These are phyloP conservation scores for Xylaria intraflava DNA, from an alignment of 495 filamentous ascomycete genomes.

Conservation along the genomic window DNA sequence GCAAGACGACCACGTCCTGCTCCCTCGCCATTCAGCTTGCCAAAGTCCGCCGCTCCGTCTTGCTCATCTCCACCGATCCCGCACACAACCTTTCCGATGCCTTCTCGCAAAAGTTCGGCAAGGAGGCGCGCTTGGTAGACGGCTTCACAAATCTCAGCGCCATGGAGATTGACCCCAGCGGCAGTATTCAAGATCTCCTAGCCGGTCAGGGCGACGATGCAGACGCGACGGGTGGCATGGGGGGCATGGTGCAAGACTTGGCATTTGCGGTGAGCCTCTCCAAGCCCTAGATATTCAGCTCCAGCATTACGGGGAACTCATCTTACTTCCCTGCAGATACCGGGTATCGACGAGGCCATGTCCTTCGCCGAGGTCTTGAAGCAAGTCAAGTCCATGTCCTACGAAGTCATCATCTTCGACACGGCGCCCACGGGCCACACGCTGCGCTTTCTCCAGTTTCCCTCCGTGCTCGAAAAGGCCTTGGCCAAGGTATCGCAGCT, in stretches of 20 bases:
- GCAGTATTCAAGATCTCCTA: slow-evolving; percentile 91
- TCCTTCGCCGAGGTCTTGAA: slow-evolving; percentile 98
- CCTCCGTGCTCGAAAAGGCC: slow-evolving; percentile 95
- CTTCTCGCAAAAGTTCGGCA: slow-evolving; percentile 98
- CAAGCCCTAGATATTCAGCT: not conserved
- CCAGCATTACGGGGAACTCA: not conserved
- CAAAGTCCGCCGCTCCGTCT: slow-evolving; percentile 86
- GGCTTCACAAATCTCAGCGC: slow-evolving; percentile 92
- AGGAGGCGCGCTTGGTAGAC: slow-evolving; percentile 88
- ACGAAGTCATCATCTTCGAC: slow-evolving; percentile 98
- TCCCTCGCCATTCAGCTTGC: slow-evolving; percentile 97
- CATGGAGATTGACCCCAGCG: slow-evolving; percentile 99
- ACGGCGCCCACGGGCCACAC: slow-evolving; percentile 99
- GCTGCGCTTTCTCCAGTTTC: slow-evolving; percentile 97
- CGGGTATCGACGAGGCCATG: slow-evolving; percentile 98
- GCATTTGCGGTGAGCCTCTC: slow-evolving; percentile 51
- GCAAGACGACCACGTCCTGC: slow-evolving; percentile 98
- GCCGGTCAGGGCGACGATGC: slow-evolving; percentile 70
- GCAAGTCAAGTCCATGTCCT: slow-evolving; percentile 98
- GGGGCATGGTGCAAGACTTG: slow-evolving; percentile 59
- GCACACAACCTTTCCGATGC: slow-evolving; percentile 98
- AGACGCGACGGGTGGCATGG: slow-evolving; percentile 50
- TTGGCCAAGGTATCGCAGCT: slow-evolving; percentile 93
- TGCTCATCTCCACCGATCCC: slow-evolving; percentile 97
- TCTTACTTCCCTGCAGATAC: slow-evolving; percentile 56